Base-by-base conservation (phyloP, 495 filamentous ascomycete genomes). In the Aspergillus mulundensis region DNA sequence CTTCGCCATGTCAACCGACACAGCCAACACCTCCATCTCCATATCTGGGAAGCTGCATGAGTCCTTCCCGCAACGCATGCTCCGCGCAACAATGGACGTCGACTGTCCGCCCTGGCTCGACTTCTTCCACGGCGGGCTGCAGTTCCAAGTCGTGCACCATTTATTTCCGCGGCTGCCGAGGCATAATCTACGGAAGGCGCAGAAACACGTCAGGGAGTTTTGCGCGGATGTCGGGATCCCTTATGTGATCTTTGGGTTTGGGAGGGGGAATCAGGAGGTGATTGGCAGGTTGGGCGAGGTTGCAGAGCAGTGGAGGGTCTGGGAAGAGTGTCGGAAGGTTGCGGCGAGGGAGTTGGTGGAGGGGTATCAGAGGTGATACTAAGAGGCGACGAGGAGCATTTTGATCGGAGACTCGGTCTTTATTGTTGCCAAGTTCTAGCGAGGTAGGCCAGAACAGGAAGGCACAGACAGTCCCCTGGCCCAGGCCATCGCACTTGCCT, bases 31-130 rank as follows among this genome's bases (percentile, higher is more conserved):
- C n/a, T n/a, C n/a, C n/a, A n/a, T n/a, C n/a, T n/a, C n/a, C 90
- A 6, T 92, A 97, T 63, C 76, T 96, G 19, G 93, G 93, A n/a
- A n/a, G 1, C 78, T 86, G 2, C 76, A 85, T 54, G 94, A 98
- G 71, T 93, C 87, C 12, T 97, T 97, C 69, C 85, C 94, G 2
- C 94, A 98, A 73, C 89, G 87, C 70, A 97, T 97, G 94, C 80
- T 98, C 47, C 82, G 93, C 53, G 97, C 94, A 7, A 97, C 94
- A 6, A 97, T 97, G 93, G 93, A 98, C 58, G 87, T 98, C 18
- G 92, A 96, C 66, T 98, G 93, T 66, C 90, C 93, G 1, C 75
- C 84, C 24, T 98, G 93, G 93, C 78, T 98, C 18, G 93, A 98
- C 65, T 98, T 94, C 68, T 82, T 98, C 69, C 93, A 98, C 63